These are phyloP conservation scores for Paragyromitra xinjiangensis DNA, from an alignment of 495 filamentous ascomycete species.

Conservation along the genomic window DNA sequence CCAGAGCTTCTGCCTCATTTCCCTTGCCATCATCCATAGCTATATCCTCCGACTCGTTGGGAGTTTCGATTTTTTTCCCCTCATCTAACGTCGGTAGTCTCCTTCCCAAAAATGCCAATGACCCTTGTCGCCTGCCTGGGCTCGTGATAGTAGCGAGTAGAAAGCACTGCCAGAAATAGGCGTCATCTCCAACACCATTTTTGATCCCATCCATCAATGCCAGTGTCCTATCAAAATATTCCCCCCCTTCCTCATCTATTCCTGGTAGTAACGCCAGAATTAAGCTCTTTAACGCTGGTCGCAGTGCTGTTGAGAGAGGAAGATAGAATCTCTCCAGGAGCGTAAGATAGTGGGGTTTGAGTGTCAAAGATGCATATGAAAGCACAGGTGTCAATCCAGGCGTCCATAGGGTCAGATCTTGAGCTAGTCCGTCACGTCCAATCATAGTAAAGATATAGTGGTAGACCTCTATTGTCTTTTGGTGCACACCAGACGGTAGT, in stretches of 20 bases:
- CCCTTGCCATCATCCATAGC: conserved; percentile 51
- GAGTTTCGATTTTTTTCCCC: conserved; percentile 56
- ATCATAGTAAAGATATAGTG: conserved; percentile 82
- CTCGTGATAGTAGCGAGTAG: conserved; percentile 93
- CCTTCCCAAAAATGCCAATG: conserved; percentile 82
- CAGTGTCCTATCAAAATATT: conserved; percentile 92
- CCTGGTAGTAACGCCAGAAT: conserved; percentile 87
- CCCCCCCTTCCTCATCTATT: conserved; percentile 92
- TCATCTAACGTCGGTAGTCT: conserved; percentile 76
- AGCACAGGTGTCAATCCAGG: conserved; percentile 87
- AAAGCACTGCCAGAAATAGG: conserved; percentile 98
- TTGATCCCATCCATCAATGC: conserved; percentile 80
- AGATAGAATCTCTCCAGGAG: conserved; percentile 84
- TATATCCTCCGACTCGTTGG: conserved; percentile 51
- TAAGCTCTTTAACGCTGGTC: conserved; percentile 88
- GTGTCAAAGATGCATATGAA: conserved; percentile 90
- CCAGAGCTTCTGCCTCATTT: conserved; percentile 70
- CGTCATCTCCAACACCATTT: conserved; percentile 73
- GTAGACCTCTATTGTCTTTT: conserved; percentile 96
- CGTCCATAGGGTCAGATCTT: conserved; percentile 84
- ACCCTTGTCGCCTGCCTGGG: conserved; percentile 80
- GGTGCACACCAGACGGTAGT: conserved; percentile 96
- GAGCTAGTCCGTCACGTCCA: conserved; percentile 76
- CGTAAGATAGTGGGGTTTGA: conserved; percentile 81
- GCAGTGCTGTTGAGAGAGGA: conserved; percentile 72